Percentiles rank a stretch among this genome's conserved stretches.
Evolutionary conservation across 768 basidiomycete species (phyloP).

Genomic region (Lactarius hengduanensis): DNA sequence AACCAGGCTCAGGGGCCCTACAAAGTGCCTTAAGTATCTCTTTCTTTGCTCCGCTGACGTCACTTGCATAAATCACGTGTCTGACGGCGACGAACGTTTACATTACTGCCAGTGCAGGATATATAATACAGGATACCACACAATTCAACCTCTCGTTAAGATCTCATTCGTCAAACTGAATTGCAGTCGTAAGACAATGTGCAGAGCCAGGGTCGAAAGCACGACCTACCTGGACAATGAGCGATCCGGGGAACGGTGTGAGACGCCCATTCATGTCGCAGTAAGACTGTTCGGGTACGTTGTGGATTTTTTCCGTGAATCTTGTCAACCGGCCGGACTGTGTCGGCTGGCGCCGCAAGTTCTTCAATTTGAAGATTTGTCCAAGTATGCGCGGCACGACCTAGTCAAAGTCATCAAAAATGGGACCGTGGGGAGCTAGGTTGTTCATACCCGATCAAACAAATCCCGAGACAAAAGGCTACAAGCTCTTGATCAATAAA

Average conservation of each 20-base stretch:
- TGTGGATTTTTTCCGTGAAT: conserved; percentile 5
- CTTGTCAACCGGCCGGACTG: conserved; percentile 23
- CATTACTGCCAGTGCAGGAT: not conserved
- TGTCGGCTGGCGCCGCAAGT: conserved; percentile 25
- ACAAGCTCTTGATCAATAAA: not conserved
- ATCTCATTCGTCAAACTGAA: conserved; percentile 12
- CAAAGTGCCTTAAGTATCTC: not conserved
- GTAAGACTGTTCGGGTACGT: conserved; percentile 24
- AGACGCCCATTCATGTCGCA: conserved; percentile 21
- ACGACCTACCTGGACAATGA: conserved; percentile 30
- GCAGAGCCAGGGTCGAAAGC: not conserved
- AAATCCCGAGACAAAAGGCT: conserved; percentile 22
- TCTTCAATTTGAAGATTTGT: conserved; percentile 28
- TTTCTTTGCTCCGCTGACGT: conserved; percentile 1
- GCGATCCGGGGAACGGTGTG: conserved; percentile 31
- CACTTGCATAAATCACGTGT: conserved; percentile 11
- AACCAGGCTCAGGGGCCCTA: not conserved
- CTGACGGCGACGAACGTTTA: not conserved
- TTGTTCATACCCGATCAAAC: conserved; percentile 23
- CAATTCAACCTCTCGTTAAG: not conserved
- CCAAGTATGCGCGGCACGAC: conserved; percentile 22
- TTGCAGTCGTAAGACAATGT: not conserved
- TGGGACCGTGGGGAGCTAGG: not conserved
- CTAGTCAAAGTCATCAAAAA: conserved; percentile 10
- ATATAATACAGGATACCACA: not conserved